Evolutionary conservation across 352 stramenopile genomes (phyloP).

Genomic region (Aphanomyces stellatus): DNA sequence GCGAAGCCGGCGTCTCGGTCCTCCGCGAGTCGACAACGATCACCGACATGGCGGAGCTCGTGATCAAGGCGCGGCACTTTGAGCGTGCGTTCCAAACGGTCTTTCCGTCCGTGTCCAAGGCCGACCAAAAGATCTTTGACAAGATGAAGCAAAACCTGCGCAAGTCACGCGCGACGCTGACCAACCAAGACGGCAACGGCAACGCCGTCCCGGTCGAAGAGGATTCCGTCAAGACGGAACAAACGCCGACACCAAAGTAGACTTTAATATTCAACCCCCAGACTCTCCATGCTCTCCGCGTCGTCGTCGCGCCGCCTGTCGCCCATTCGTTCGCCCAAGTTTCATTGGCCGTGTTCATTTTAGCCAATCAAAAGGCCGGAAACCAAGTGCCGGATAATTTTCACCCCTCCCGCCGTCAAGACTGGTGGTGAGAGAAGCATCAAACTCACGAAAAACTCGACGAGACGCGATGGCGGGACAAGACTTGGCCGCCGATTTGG

Average conservation of each 20-base stretch:
- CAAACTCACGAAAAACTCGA: conserved; percentile 1
- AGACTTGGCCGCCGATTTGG: conserved; percentile 39
- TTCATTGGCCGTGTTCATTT: not conserved
- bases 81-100: conserved; percentile 63
- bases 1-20: conserved; percentile 94
- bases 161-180: conserved; percentile 37
- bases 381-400: not conserved
- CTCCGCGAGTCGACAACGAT: conserved; percentile 56
- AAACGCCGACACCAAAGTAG: not conserved
- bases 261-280: too few relatives aligned
- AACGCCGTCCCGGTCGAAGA: not conserved
- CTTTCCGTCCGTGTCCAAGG: conserved; percentile 75
- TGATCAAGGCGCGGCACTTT: conserved; percentile 64
- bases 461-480: not conserved
- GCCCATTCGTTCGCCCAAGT: not conserved
- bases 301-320: too few relatives aligned
- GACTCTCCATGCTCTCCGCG: too few relatives aligned
- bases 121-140: conserved; percentile 81
- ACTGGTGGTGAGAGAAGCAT: conserved; percentile 3
- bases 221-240: too few relatives aligned
- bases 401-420: not conserved
- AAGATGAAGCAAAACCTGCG: conserved; percentile 85
- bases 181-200: not conserved
- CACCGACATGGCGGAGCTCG: conserved; percentile 28
- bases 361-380: not conserved